phyloP scores from a whole-genome alignment of 1,284 basidiomycete genomes.

The Fistulinella cinereoalba region DNA sequence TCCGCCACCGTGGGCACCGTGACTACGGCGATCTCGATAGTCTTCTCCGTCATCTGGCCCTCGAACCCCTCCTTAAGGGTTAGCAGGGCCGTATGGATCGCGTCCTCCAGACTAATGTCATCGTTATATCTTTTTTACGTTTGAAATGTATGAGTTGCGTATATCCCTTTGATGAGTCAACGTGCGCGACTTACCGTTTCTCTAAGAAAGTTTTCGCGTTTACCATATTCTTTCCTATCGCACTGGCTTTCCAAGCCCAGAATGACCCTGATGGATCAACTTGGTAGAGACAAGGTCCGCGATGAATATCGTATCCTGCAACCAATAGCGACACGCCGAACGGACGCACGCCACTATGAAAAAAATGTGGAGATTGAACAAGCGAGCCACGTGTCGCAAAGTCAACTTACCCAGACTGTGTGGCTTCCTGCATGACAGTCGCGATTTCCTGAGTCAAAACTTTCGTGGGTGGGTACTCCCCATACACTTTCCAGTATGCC shows the following conservation, averaged over 20 bases:
- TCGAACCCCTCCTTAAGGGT: constrained; percentile 99
- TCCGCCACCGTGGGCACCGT: constrained; percentile 81
- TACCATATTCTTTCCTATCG: constrained; percentile 99
- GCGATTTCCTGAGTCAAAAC: constrained; percentile 97
- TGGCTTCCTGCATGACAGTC: constrained; percentile 98
- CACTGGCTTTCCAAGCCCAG: constrained; percentile 99
- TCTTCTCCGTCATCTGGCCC: constrained; percentile 99
- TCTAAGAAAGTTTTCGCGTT: constrained; percentile 99
- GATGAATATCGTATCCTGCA: constrained; percentile 91
- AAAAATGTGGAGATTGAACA: constrained; percentile 27
- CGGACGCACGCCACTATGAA: constrained; percentile 89
- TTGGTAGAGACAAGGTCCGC: constrained; percentile 94
- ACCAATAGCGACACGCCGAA: constrained; percentile 97
- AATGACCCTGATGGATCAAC: constrained; percentile 98
- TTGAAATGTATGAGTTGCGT: constrained; percentile 16
- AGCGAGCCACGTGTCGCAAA: constrained; percentile 25
- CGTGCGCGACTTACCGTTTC: constrained; percentile 71
- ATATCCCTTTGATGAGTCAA: constrained; percentile 18
- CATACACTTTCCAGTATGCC: constrained; percentile 99
- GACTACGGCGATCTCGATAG: constrained; percentile 97
- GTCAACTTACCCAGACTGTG: constrained; percentile 86
- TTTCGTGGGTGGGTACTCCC: constrained; percentile 97
- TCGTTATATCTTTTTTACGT: constrained; percentile 88
- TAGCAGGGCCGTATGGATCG: constrained; percentile 97
- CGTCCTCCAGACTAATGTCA: constrained; percentile 98